Evolutionary conservation across 2,329 filamentous ascomycete genomes (phyloP), one percentile per base, ranked within the genome.

Genomic region (Tolypocladium cylindrosporum): DNA sequence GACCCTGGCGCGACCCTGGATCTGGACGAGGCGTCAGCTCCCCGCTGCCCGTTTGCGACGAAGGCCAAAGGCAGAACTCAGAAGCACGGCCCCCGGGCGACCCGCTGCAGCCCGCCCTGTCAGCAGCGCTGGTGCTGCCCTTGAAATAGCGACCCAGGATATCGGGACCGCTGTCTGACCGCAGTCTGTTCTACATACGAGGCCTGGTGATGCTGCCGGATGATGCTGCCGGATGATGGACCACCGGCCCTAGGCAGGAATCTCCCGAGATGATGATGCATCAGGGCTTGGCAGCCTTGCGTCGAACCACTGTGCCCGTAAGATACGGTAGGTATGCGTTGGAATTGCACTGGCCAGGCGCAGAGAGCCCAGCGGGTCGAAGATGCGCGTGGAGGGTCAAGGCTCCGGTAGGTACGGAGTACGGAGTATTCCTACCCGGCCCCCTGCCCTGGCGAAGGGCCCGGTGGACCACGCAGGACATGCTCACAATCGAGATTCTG

Each of bases 1-100:
- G 64, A 63, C 62, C 63, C 61, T 62, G 63, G 60, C 62, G 61
- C 62, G 68, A 68, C 70, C 66, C 67, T 71, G 61, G 60, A 59
- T 60, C 55, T 57, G 48, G 37, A 60, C 62, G 61, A 58, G 61
- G 60, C 61, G 58, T 62, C 64, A 67, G 63, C 64, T 63, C 65
- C 60, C 58, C 42, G 31, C 42, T 51, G 42, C 43, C 55, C 43
- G 53, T 27, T 55, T 41, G 34, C 41, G 36, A 51, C 48, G 27
- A 34, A 27, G 3, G 6, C 13, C 14, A 13, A 24, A 48, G 21
- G 43, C 27, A 27, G 24, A 27, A 27, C 24, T 27, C 24, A 27
- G 45, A 14, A 31, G 45, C 45, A 31, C 45, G 7, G 3, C 43
- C 5, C 45, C 45, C 45, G 10, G 16, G 27, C 14, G 27, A 50